Evolutionary conservation across 176 grass and related monocot species (phyloP), one percentile per base, ranked within the genome.

Genomic region (Oryza glaberrima): DNA sequence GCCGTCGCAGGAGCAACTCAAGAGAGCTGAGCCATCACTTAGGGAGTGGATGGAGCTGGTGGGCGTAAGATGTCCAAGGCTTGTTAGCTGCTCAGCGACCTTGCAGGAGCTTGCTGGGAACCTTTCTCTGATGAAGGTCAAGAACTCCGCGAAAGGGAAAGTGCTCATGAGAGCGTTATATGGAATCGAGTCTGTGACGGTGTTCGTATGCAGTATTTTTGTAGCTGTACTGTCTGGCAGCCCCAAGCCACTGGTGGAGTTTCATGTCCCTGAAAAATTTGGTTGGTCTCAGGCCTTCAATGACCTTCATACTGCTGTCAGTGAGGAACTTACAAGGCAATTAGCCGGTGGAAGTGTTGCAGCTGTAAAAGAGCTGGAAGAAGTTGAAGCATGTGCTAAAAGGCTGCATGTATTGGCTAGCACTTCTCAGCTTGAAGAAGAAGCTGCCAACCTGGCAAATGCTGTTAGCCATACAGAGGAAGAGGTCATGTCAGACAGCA

Each of bases 111-210:
- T 99, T 81, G 69, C 83, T 70, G 67, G 69, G 65, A 94, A 82
- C 76, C 89, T 99, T 84, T 83, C 34, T 77, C 54, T 86, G 26
- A 83, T 85, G 52, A 95, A 94, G 84, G 86, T 88, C 72, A 98
- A 89, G 78, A 81, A 91, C 77, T 95, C 93, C 34, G 85, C 93
- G 51, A 95, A 96, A 70, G 96, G 93, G 23, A 91, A 84, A 78
- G 89, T 91, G 54, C 88, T 98, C 58, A 86, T 94, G 85, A 76
- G 89, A 19, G 91, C 96, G 35, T 79, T 98, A 65, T 94, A 92
- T 66, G 96, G 96, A 76, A 87, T 94, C 28, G 90, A 94, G 61
- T 83, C 87, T 13, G 58, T 94, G 38, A 99, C 87, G 0, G 85
- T 96, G 26, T 92, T 94, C 10, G 84, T 92, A 46, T 92, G 88